Base-by-base conservation (phyloP, 352 stramenopile species). In the Phytophthora rubi region DNA sequence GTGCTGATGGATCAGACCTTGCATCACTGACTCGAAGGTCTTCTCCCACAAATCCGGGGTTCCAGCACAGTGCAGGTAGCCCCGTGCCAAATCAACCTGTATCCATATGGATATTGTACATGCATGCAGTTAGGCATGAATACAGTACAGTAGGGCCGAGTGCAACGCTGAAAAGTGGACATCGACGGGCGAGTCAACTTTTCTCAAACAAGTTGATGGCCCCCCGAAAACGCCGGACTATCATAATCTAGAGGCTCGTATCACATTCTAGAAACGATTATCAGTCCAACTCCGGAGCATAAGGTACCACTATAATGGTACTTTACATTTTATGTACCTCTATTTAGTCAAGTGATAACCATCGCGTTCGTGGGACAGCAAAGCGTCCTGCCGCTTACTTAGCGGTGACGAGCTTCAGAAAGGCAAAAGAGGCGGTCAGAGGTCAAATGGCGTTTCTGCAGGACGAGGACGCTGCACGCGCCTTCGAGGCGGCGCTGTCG, bases 1-100 rank as follows among this genome's bases (percentile, higher is more conserved):
- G 70, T 81, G 4, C 59, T 83, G 1, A 73, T 78, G 52, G 71
- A 75, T 35, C 52, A 70, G 53, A 56, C 62, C 2, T 59, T 70
- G 45, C 9, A 59, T 16, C 23, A 53, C 15, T 62, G 55, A 49
- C 42, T 44, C 37, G 37, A 44, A 44, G 10, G 37, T 44, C 10
- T 44, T 30, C 28, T 30, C 28, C 3, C 28, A 30, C 28, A 30
- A 30, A 30, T 30, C 28, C 28, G 10, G 33, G 33, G 8, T 39
- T 15, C 33, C 9, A 42, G 35, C 35, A 12, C 35, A 42, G 13
- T 10, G 10, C 35, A 42, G 16, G 37, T 42, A 13, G 37, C 37
- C 37, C 37, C 10, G 35, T 13, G 16, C 37, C 37, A 44, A n/a
- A 44, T 16, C 37, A 6, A 44, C 18, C 18, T 21, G 18, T 21